Base-by-base conservation (phyloP, 2,329 filamentous ascomycete genomes). In the Fusarium oxysporum region DNA sequence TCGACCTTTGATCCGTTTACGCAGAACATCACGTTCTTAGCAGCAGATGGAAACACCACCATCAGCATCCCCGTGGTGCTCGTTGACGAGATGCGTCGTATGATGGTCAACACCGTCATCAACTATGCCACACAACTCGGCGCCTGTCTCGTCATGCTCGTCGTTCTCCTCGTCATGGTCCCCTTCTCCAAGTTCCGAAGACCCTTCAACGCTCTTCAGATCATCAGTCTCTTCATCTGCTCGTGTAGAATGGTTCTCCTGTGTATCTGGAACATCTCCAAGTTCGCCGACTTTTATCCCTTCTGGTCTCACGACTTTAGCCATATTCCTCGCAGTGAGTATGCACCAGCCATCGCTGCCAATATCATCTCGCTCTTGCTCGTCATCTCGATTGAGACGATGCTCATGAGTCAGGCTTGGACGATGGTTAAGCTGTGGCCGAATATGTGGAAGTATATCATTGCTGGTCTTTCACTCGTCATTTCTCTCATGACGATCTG, bases 91-190 rank as follows among this genome's bases (percentile, higher is more conserved):
- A 74, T 79, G 56, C 81, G 80, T 68, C 70, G 76, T 30, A 77
- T 79, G 35, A 78, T 80, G 44, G 67, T 80, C 70, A 82, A 79
- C 75, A 79, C 82, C 32, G 79, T 78, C 78, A 90, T 93, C 84
- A 92, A 91, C 81, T 93, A 92, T 79, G 91, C 89, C 58, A 83
- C 87, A 23, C 93, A 96, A 79, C 85, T 95, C 57, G 93, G 93
- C 35, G 89, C 92, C 30, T 89, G 88, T 51, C 72, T 91, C 64
- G 82, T 92, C 68, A 88, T 94, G 77, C 83, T 95, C 23, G 74
- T 92, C 47, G 85, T 92, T 35, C 83, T 95, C 6, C 82, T 94
- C 16, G 77, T 92, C 65, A 86, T 95, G 80, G 95, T 93, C 1
- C 89, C 89, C 25, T 80, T 84, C 0, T 85, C 89, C 72, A 94